Percentiles rank a stretch among this genome's conserved stretches.
These are phyloP conservation scores for Sclerotinia spermophila DNA, from an alignment of 2,329 filamentous ascomycete genomes.

Conservation along the genomic window DNA sequence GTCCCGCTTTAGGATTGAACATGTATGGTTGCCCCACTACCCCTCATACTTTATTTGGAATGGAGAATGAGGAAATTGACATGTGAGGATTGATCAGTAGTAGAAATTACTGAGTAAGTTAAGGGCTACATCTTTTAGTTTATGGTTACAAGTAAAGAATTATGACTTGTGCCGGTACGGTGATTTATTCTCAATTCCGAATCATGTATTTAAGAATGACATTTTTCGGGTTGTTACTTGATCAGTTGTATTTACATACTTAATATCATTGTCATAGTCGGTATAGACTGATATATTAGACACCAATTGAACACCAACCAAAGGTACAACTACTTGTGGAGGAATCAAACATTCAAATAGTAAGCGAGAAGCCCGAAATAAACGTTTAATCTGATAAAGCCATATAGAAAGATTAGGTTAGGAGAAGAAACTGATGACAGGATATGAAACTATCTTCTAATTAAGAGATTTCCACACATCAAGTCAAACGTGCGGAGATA, in stretches of 20 bases:
- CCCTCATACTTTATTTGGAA: not conserved
- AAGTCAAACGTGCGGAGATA: not conserved
- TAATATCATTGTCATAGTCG: not conserved
- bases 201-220: not conserved
- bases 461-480: not conserved
- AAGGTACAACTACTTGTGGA: not conserved
- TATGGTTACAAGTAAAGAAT: not conserved
- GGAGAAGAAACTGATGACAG: not conserved
- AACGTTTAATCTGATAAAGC: not conserved
- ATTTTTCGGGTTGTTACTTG: not conserved
- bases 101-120: not conserved
- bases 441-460: not conserved
- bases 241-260: not conserved
- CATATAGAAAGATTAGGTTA: not conserved
- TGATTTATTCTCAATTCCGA: not conserved
- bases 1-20: slow-evolving; percentile 4
- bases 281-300: not conserved
- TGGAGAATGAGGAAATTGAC: not conserved
- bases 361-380: not conserved
- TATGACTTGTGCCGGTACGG: not conserved
- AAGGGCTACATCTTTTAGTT: not conserved
- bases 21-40: slow-evolving; percentile 3
- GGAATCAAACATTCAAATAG: not conserved
- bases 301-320: not conserved
- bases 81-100: slow-evolving; percentile 3